These are phyloP conservation scores for Aspergillus tubingensis DNA, from an alignment of 2,329 filamentous ascomycete genomes.

Conservation along the genomic window DNA sequence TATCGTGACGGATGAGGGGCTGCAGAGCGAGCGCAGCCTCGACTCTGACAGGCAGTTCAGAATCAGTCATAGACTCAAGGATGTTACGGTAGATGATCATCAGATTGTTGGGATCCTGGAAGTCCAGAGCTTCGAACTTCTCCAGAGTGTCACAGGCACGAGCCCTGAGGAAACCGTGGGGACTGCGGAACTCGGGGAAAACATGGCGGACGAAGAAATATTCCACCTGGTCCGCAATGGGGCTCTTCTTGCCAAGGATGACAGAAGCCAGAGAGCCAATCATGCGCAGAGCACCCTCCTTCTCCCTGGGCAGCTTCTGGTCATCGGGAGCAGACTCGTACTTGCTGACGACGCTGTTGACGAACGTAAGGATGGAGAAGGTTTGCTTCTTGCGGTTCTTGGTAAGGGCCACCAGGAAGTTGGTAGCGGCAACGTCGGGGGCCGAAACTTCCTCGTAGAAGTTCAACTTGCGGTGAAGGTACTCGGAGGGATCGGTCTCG, in stretches of 20 bases:
- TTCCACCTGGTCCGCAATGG: conserved; percentile 95
- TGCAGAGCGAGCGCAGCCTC: conserved; percentile 92
- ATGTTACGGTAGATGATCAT: conserved; percentile 97
- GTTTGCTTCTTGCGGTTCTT: conserved; percentile 95
- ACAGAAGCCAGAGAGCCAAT: conserved; percentile 93
- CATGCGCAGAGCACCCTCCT: conserved; percentile 95
- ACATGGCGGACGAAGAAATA: conserved; percentile 98
- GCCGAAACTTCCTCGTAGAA: conserved; percentile 97
- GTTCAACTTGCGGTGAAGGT: conserved; percentile 94
- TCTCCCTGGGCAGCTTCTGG: conserved; percentile 90
- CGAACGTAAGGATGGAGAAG: conserved; percentile 89
- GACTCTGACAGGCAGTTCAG: conserved; percentile 89
- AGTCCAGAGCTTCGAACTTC: conserved; percentile 96
- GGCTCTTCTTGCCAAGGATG: conserved; percentile 96
- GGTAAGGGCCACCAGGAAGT: conserved; percentile 92
- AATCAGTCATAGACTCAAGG: conserved; percentile 92
- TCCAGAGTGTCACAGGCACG: conserved; percentile 96
- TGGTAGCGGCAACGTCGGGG: conserved; percentile 92
- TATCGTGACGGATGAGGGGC: conserved; percentile 90
- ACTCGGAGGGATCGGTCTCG: conserved; percentile 91
- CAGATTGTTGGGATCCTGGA: conserved; percentile 94
- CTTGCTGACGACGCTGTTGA: conserved; percentile 91
- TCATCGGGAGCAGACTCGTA: conserved; percentile 83
- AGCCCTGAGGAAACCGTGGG: conserved; percentile 87
- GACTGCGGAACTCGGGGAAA: conserved; percentile 94